Evolutionary conservation across 257 asterid species (phyloP).

Genomic region (Przewalskia tangutica): DNA sequence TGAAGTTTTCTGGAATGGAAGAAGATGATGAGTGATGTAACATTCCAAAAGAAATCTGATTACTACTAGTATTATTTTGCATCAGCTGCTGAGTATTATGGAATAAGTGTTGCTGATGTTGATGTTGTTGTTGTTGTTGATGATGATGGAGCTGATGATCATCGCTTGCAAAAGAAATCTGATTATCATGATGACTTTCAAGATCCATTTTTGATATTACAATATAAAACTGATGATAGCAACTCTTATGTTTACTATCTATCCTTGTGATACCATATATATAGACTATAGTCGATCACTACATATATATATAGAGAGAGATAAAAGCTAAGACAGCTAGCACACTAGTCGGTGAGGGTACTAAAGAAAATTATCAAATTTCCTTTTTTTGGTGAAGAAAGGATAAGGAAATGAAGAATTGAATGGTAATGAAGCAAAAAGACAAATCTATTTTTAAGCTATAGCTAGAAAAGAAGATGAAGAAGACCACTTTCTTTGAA

Average conservation of each 20-base stretch:
- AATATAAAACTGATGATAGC: background rate
- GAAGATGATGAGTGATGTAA: slow-evolving; percentile 52
- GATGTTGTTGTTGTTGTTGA: background rate
- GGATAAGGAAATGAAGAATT: background rate
- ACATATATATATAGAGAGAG: background rate
- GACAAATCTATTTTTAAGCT: background rate
- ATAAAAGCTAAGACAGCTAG: background rate
- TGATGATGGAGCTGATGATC: background rate
- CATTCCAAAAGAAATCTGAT: slow-evolving; percentile 67
- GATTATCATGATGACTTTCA: slow-evolving; percentile 3
- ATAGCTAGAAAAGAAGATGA: background rate
- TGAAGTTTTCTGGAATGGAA: slow-evolving; percentile 31
- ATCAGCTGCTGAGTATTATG: slow-evolving; percentile 21
- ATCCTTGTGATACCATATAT: no score
- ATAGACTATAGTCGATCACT: background rate
- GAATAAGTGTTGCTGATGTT: slow-evolving; percentile 13
- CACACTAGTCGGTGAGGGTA: background rate
- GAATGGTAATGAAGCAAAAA: background rate
- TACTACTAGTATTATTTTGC: background rate
- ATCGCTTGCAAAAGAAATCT: background rate
- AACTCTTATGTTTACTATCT: background rate
- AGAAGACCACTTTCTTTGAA: background rate
- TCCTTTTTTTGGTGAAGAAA: background rate
- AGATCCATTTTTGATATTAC: background rate
- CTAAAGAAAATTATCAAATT: background rate